Evolutionary conservation across 2,329 filamentous ascomycete genomes (phyloP).

Genomic region (Botrytis porri): DNA sequence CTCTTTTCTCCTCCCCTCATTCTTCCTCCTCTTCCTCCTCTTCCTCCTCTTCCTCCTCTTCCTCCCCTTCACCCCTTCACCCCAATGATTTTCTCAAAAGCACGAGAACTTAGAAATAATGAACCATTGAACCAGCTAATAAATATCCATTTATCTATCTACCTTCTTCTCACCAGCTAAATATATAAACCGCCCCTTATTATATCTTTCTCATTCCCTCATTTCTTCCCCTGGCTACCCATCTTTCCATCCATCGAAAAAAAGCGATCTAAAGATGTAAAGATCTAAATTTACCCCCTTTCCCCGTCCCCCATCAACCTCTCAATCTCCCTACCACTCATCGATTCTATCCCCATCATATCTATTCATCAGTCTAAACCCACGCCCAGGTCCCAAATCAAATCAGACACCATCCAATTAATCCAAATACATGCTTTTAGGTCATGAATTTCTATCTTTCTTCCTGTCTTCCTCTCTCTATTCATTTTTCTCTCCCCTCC

Average conservation of each 20-base stretch:
- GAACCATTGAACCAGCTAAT: not conserved
- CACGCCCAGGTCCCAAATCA: not conserved
- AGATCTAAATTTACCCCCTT: not conserved
- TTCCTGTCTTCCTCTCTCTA: not conserved
- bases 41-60: too few relatives aligned
- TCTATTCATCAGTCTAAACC: conserved; percentile 7
- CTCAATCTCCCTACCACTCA: not conserved
- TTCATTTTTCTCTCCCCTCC: not conserved
- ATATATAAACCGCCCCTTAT: not conserved
- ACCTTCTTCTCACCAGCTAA: not conserved
- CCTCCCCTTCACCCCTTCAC: too few relatives aligned
- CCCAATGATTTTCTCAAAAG: too few relatives aligned
- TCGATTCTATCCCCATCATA: not conserved
- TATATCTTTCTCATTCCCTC: not conserved
- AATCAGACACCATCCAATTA: not conserved
- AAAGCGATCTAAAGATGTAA: not conserved
- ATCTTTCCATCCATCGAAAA: too few relatives aligned
- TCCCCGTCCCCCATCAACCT: not conserved
- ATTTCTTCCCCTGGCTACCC: rapidly evolving
- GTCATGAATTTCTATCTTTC: not conserved
- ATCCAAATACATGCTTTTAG: not conserved
- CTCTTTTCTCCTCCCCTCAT: too few relatives aligned
- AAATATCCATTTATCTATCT: not conserved
- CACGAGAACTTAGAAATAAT: too few relatives aligned
- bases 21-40: too few relatives aligned